These are phyloP conservation scores for Hericium coralloides DNA, from an alignment of 768 basidiomycete genomes.

Conservation along the genomic window DNA sequence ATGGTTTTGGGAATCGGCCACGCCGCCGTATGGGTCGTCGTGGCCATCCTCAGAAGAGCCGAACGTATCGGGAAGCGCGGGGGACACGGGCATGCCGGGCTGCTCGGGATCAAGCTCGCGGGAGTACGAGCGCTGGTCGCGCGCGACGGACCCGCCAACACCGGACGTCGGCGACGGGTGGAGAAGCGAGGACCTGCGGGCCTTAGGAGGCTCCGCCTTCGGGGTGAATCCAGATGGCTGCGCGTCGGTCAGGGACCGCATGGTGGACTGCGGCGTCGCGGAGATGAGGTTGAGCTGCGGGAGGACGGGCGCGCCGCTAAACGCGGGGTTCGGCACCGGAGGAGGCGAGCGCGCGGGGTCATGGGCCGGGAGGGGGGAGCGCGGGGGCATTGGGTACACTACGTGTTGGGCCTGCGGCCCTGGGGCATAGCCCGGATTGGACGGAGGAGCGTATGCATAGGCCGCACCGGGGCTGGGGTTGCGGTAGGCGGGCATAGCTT, in stretches of 20 bases:
- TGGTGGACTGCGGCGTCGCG: slow-evolving; percentile 1
- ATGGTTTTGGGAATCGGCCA: neutral
- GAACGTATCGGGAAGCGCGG: slow-evolving; percentile 17
- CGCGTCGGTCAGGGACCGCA: neutral
- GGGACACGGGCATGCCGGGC: slow-evolving; percentile 10
- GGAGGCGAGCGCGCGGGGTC: neutral
- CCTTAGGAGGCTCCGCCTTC: neutral
- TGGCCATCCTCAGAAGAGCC: slow-evolving; percentile 1
- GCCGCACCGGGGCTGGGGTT: neutral
- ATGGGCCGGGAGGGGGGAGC: neutral
- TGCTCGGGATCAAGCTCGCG: slow-evolving; percentile 12
- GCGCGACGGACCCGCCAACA: neutral
- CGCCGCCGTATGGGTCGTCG: neutral
- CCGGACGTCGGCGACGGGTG: neutral
- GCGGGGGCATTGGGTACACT: neutral
- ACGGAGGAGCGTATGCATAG: neutral
- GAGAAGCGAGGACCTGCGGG: neutral
- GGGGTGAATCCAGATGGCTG: neutral
- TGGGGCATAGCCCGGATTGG: neutral
- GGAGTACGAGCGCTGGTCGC: slow-evolving; percentile 4
- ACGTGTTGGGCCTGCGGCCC: neutral
- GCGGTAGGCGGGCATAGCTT: neutral
- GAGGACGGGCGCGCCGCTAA: neutral
- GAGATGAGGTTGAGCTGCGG: neutral
- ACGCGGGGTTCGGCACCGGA: neutral